Base-by-base conservation (phyloP, 1,139 yeast species). In the Nakaseomyces sp. region DNA sequence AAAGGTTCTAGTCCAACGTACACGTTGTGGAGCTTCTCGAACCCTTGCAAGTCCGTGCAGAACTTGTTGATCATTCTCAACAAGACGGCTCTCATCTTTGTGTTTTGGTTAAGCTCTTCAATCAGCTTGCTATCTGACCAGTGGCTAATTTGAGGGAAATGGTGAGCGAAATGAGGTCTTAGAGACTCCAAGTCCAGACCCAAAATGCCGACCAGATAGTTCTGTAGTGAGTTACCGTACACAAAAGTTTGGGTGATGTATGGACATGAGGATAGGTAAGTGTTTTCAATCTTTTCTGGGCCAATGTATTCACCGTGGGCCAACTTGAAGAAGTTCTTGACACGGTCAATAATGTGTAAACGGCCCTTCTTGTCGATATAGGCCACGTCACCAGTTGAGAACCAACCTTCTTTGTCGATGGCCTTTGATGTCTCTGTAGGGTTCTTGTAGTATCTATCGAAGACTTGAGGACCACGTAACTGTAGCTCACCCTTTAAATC, bases 271-370 rank as follows among this genome's bases (percentile, higher is more conserved):
- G 83, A 71, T 39, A 79, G 65, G 56, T 82, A 81, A 19, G 68
- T 66, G 56, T 78, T 80, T 58, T 83, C 93, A 50, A 83, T 77
- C 61, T 76, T 79, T 58, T 83, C 93, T 2, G 91, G 89, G 2
- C 88, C 81, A 44, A 83, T 76, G 61, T 83, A 83, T 62, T 83
- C 93, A 47, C 93, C 93, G 63, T 83, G 93, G 1, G 89, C 75
- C 54, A 83, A 70, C 63, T 83, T 83, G 72, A 82, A 83, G 66
- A 83, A 82, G 63, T 83, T 83, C 68, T 83, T 83, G 40, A 82
- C 88, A 49, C 93, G 72, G 59, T 83, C 93, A 53, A 83, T 72
- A 45, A 83, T 79, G 50, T 57, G 67, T 18, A 83, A 58, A 47
- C 84, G 71, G 18, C 86, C 87, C 31, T 68, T 66, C 8, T 56